Base-by-base conservation (phyloP, 768 basidiomycete species). In the Lyophyllum decastes region DNA sequence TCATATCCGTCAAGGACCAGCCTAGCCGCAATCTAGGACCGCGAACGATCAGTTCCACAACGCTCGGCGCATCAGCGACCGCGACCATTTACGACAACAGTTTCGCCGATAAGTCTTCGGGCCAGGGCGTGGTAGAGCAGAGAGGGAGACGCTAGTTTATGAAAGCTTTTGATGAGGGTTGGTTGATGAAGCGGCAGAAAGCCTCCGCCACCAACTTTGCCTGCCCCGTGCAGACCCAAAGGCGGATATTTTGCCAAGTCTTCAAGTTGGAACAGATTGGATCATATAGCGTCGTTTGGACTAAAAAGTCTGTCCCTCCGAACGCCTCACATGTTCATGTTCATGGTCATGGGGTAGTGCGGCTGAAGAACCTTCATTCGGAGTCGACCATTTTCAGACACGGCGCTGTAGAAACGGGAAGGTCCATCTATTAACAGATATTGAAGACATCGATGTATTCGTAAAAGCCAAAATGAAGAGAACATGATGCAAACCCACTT, bases 21-120 rank as follows among this genome's bases (percentile, higher is more conserved):
- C n/a, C 25, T 22, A 14, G 50, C 35, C 4, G 16, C 35, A 11
- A 16, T 12, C 8, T 12, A 38, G 35, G 30, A 38, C 12, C 41
- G 30, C 10, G 5, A 4, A 19, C n/a, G 21, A 49, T 26, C 53
- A 38, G 10, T 21, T 21, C 24, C 33, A 8, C 17, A 19, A 30
- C 30, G 14, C 44, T 47, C 35, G 45, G 58, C 48, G 58, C 53
- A 55, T 60, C 58, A 60, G 30, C 10, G n/a, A 47, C 12, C 4
- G n/a, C 16, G 8, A 30, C 51, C 35, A 43, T 27, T 5, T 22
- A 44, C 52, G 22, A 44, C 52, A 48, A 2, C 8, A 38, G 26
- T 53, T 58, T 53, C n/a, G 53, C 51, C 46, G 57, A 49, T 17
- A 30, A 47, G 30, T 49, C 46, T 34, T 50, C 16, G 17, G 9